Percentiles rank a stretch among this genome's conserved stretches.
phyloP scores from a whole-genome alignment of 1,284 basidiomycete species.

The Puccinia novopanici region DNA sequence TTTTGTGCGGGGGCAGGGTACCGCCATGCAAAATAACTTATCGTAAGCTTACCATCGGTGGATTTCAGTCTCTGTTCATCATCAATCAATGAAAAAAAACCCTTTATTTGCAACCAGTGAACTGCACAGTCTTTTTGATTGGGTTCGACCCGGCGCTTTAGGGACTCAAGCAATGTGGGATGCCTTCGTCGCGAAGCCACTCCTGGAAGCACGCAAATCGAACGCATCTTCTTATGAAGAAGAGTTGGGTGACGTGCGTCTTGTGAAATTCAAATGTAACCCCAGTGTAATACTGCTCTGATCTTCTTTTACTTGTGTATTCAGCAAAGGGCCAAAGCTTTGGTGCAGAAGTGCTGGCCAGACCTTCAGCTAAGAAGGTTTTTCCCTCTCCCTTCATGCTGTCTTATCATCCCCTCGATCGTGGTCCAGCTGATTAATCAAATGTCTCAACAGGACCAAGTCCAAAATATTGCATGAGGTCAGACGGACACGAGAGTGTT shows the following conservation, averaged over 20 bases:
- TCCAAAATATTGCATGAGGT: slow-evolving; percentile 45
- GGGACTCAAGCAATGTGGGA: slow-evolving; percentile 43
- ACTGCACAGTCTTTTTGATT: slow-evolving; percentile 44
- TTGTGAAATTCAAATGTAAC: not conserved
- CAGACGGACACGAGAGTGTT: not conserved
- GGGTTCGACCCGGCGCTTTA: slow-evolving; percentile 42
- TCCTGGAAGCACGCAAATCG: slow-evolving; percentile 28
- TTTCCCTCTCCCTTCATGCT: not conserved
- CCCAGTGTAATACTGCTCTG: not conserved
- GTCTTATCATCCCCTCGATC: not conserved
- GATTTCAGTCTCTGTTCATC: not conserved
- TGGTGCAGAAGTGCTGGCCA: slow-evolving; percentile 48
- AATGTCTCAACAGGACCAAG: slow-evolving; percentile 29
- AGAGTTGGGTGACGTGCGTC: slow-evolving; percentile 26
- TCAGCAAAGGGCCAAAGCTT: slow-evolving; percentile 31
- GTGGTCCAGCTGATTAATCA: not conserved
- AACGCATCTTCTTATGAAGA: slow-evolving; percentile 44
- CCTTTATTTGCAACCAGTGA: slow-evolving; percentile 10
- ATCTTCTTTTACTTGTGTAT: not conserved
- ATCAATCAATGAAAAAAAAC: not conserved
- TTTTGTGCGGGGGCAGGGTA: slow-evolving; percentile 23
- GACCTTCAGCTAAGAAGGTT: slow-evolving; percentile 44
- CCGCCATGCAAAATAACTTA: slow-evolving; percentile 44
- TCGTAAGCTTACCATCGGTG: slow-evolving; percentile 9
- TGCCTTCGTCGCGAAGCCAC: slow-evolving; percentile 40